Evolutionary conservation across 352 stramenopile species (phyloP).

Genomic region (Achlya hypogyna): DNA sequence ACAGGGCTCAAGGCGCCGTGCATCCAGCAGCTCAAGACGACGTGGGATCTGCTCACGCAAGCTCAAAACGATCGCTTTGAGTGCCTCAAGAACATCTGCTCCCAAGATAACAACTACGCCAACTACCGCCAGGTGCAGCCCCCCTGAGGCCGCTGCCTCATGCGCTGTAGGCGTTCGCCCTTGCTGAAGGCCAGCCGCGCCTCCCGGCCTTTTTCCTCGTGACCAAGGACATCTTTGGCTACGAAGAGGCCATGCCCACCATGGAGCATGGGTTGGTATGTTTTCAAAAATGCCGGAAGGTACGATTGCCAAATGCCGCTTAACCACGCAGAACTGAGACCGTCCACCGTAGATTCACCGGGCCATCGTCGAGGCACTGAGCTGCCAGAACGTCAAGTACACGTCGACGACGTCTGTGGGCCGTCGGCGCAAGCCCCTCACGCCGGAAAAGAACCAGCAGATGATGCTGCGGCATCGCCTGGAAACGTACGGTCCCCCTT

Average conservation of each 20-base stretch:
- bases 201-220: conserved; percentile 79
- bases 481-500: conserved; percentile 59
- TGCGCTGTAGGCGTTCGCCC: conserved; percentile 34
- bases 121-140: conserved; percentile 54
- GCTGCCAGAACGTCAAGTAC: conserved; percentile 73
- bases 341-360: conserved; percentile 36
- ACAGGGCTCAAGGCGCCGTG: conserved; percentile 71
- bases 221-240: conserved; percentile 81
- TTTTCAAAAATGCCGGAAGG: conserved; percentile 79
- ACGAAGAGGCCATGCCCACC: conserved; percentile 81
- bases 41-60: conserved; percentile 63
- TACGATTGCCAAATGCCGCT: background rate
- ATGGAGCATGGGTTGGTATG: conserved; percentile 75
- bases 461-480: conserved; percentile 67
- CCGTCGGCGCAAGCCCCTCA: background rate
- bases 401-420: conserved; percentile 26
- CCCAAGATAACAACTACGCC: conserved; percentile 80
- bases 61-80: conserved; percentile 66
- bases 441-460: conserved; percentile 27
- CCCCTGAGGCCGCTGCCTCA: background rate
- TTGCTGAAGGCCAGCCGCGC: conserved; percentile 65
- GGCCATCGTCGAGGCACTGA: conserved; percentile 65
- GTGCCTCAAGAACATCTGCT: conserved; percentile 69
- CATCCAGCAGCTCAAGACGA: conserved; percentile 74
- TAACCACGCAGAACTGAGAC: background rate